A percentile compares a stretch with the other conserved stretches of the same genome.
phyloP scores from a whole-genome alignment of 768 basidiomycete genomes.

The Phylloporus arenicola region DNA sequence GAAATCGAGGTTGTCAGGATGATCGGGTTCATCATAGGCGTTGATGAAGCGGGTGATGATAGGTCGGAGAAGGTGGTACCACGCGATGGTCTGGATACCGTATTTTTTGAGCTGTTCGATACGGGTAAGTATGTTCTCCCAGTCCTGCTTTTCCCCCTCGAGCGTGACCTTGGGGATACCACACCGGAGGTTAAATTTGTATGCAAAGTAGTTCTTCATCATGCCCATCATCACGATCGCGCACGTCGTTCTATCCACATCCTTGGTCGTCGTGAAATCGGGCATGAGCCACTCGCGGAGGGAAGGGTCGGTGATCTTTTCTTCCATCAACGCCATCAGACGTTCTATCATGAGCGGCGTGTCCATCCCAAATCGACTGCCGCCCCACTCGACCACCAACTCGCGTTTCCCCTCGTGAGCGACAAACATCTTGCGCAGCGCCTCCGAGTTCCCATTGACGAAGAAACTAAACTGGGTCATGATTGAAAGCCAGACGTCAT shows the following conservation, averaged over 20 bases:
- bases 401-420: conserved; percentile 21
- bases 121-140: conserved; percentile 31
- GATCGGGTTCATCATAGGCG: conserved; percentile 32
- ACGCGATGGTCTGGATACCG: conserved; percentile 33
- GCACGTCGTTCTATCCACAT: conserved; percentile 33
- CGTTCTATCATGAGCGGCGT: conserved; percentile 26
- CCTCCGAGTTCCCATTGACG: conserved; percentile 34
- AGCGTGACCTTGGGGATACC: conserved; percentile 44
- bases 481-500: conserved; percentile 42
- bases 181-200: conserved; percentile 28
- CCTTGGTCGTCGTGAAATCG: conserved; percentile 41
- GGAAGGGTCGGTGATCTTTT: conserved; percentile 17
- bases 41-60: conserved; percentile 34
- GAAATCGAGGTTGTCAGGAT: conserved; percentile 31
- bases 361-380: conserved; percentile 25
- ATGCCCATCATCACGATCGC: conserved; percentile 41
- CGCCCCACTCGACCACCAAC: conserved; percentile 22
- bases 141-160: conserved; percentile 38
- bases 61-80: conserved; percentile 38
- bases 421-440: conserved; percentile 30
- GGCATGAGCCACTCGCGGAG: conserved; percentile 40
- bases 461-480: conserved; percentile 36
- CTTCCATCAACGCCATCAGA: conserved; percentile 20
- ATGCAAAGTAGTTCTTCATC: conserved; percentile 38
- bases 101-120: conserved; percentile 37